Base-by-base conservation (phyloP, 208 protist species). In the Crithidia expoeki region DNA sequence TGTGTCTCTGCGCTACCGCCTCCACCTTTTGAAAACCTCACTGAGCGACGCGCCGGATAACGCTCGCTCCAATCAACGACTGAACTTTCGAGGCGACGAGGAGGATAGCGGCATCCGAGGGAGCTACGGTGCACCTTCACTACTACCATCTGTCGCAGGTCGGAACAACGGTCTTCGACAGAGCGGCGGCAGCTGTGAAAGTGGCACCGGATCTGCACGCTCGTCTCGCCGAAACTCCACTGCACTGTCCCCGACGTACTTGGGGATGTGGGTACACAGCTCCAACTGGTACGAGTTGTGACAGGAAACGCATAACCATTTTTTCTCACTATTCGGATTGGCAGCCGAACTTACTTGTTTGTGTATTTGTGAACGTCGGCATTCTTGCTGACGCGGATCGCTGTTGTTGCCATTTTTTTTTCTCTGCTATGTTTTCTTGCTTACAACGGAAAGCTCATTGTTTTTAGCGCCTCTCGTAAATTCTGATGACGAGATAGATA, bases 201-300 rank as follows among this genome's bases (percentile, higher is more conserved):
- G 44, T 52, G 59, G 21, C 5, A 10, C 28, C 9, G 40, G 60
- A 32, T 42, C 42, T 7, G 46, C 17, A 5, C 28, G 46, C 0
- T 52, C 60, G 36, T 52, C 60, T 16, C 46, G 60, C 4, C 60
- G 60, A 42, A 27, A 14, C 42, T 52, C 60, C 19, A 46, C 46
- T 3, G 46, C 42, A 25, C 21, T n/a, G 25, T 44, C 25, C 4
- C 50, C 59, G 2, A 46, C 30, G 27, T 76, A 64, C 57, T 51
- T 21, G 34, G 72, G 72, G 6, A 38, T 57, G 33, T 76, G 72
- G 72, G 57, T 71, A 14, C 33, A 36, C 1, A 64, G 61, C 30
- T 47, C 47, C 3, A 42, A 65, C 25, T 76, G 72, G 72, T 57
- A 50, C 12, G 21, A 33, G 2, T 21, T 58, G n/a, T 72, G 28